phyloP scores from a whole-genome alignment of 2,329 filamentous ascomycete species.

The Alternaria dauci region DNA sequence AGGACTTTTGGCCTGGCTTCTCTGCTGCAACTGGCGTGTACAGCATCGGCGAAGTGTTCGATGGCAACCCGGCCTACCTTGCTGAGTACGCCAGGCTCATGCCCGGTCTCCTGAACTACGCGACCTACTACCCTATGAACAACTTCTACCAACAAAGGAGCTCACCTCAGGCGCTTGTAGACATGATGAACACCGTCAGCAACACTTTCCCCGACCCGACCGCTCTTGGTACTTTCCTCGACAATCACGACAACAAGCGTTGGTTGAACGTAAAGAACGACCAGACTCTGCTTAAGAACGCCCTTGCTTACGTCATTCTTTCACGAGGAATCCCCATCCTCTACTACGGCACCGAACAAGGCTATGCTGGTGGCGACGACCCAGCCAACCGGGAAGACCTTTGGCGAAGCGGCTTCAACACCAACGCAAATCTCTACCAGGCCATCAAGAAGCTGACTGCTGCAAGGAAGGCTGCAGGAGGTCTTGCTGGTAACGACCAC shows the following conservation, averaged over 20 bases:
- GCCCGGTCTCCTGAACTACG: constrained; percentile 69
- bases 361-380: constrained; percentile 48
- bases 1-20: constrained; percentile 66
- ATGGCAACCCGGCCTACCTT: constrained; percentile 62
- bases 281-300: constrained; percentile 49
- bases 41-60: constrained; percentile 67
- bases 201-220: constrained; percentile 45
- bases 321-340: constrained; percentile 52
- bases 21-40: constrained; percentile 65
- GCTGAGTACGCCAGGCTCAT: constrained; percentile 63
- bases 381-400: constrained; percentile 53
- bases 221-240: constrained; percentile 49
- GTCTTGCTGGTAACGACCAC: constrained; percentile 57
- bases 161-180: constrained; percentile 43
- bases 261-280: constrained; percentile 50
- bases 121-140: constrained; percentile 56
- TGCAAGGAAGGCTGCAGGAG: constrained; percentile 50
- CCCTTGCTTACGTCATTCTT: constrained; percentile 50
- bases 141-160: constrained; percentile 47
- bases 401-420: constrained; percentile 50
- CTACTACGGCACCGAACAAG: constrained; percentile 53
- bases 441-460: constrained; percentile 37
- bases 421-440: constrained; percentile 39
- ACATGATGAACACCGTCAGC: constrained; percentile 47
- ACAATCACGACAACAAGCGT: constrained; percentile 53